phyloP scores from a whole-genome alignment of 352 stramenopile species.

The Salisapilia sapeloensis region DNA sequence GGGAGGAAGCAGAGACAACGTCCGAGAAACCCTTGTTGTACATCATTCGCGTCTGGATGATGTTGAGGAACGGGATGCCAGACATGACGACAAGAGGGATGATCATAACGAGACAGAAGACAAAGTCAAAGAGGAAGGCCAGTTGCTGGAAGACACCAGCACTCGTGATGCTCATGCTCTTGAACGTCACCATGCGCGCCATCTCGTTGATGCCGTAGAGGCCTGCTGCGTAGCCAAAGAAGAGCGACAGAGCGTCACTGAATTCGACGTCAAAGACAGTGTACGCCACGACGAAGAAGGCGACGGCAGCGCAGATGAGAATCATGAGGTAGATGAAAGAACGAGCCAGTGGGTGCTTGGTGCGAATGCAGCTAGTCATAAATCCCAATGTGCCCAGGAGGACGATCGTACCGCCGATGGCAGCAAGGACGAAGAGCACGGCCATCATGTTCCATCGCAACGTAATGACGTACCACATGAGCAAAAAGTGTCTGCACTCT shows the following conservation, averaged over 20 bases:
- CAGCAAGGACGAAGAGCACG: conserved; percentile 36
- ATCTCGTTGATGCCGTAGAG: conserved; percentile 78
- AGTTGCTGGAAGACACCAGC: conserved; percentile 60
- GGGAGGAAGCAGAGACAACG: conserved; percentile 67
- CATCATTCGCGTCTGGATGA: conserved; percentile 83
- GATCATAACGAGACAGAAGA: conserved; percentile 60
- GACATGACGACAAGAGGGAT: conserved; percentile 64
- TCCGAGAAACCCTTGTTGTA: conserved; percentile 83
- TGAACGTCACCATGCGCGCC: conserved; percentile 70
- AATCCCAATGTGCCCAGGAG: conserved; percentile 29
- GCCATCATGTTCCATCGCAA: conserved; percentile 34
- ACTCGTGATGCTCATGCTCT: conserved; percentile 35
- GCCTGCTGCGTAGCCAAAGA: conserved; percentile 62
- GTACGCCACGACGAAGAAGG: conserved; percentile 29
- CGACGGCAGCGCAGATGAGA: conserved; percentile 14
- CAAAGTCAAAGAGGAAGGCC: conserved; percentile 76
- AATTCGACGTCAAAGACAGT: conserved; percentile 17
- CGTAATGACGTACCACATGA: conserved; percentile 76
- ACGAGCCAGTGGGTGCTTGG: conserved; percentile 16
- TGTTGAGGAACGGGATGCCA: conserved; percentile 72
- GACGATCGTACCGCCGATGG: conserved; percentile 31
- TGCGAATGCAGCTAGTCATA: conserved; percentile 11
- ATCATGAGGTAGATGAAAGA: conserved; percentile 29
- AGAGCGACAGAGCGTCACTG: conserved; percentile 29
- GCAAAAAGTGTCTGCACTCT: conserved; percentile 61